These are phyloP conservation scores for Penicillium diatomitis DNA, from an alignment of 495 filamentous ascomycete species.

Conservation along the genomic window DNA sequence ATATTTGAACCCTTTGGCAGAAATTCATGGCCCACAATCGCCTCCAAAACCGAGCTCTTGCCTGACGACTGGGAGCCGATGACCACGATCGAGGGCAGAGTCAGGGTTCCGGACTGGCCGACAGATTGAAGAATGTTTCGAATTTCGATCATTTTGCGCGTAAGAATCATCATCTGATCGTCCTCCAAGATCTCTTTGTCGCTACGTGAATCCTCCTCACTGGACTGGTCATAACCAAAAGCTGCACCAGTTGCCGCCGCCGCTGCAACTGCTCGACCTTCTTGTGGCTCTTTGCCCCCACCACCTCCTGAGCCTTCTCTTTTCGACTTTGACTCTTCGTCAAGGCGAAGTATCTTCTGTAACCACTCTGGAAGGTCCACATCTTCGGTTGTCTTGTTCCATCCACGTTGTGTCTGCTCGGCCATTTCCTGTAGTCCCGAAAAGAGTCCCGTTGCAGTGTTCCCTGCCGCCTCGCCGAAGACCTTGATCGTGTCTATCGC, in stretches of 20 bases:
- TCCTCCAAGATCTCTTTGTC: slow-evolving; percentile 65
- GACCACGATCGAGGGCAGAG: slow-evolving; percentile 91
- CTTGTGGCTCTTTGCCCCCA: slow-evolving; percentile 48
- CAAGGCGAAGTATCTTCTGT: slow-evolving; percentile 56
- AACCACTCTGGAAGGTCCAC: slow-evolving; percentile 80
- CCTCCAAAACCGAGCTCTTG: slow-evolving; percentile 95
- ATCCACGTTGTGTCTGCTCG: slow-evolving; percentile 68
- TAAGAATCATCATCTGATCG: slow-evolving; percentile 99
- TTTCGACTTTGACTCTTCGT: slow-evolving; percentile 39
- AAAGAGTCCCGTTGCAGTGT: slow-evolving; percentile 55
- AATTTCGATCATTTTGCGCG: slow-evolving; percentile 99
- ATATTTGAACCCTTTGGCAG: slow-evolving; percentile 96
- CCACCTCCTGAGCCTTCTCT: slow-evolving; percentile 30
- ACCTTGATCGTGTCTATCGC: slow-evolving; percentile 68
- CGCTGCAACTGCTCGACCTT: slow-evolving; percentile 43
- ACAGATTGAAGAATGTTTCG: slow-evolving; percentile 81
- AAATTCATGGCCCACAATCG: slow-evolving; percentile 97
- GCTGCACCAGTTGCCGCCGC: slow-evolving; percentile 60
- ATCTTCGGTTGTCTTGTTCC: slow-evolving; percentile 73
- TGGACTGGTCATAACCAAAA: slow-evolving; percentile 64
- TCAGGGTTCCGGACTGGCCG: slow-evolving; percentile 80
- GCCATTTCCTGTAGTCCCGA: slow-evolving; percentile 63
- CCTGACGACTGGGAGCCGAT: slow-evolving; percentile 97
- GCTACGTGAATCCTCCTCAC: slow-evolving; percentile 59
- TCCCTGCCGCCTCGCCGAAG: slow-evolving; percentile 58